Evolutionary conservation across 352 stramenopile genomes (phyloP), one percentile per base, ranked within the genome.

Genomic region (Thalassiosira mediterranea): DNA sequence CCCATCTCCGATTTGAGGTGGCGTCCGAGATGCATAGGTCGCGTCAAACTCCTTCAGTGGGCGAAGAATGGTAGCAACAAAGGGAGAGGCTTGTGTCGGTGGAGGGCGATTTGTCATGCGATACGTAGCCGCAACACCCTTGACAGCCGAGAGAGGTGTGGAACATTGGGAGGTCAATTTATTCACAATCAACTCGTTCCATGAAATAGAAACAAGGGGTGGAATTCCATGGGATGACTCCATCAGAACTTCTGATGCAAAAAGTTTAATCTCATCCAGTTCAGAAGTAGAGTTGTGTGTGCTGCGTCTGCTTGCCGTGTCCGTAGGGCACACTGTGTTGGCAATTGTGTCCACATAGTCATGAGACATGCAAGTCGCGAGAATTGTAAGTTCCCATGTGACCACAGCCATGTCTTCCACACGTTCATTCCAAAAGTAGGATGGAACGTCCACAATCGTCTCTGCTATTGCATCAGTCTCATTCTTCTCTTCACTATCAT

Each of bases 61-160:
- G 57, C 80, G 42, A 11, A 93, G 68, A 32, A 93, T 90, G 19
- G 80, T 87, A 1, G 54, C 49, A 10, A 91, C 81, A 72, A 91
- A 93, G 7, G 83, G 85, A 58, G 84, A 93, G 11, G 87, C 67
- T 49, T 89, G 79, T 3, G 76, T 88, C n/a, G 87, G 87, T 32
- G 87, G 80, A 23, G 87, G 87, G 28, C 87, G 83, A 67, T 91
- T 93, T 0, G 87, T 93, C 87, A 93, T 93, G 17, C 87, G 76
- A 61, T 93, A 93, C 0, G 85, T 93, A 15, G 85, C 87, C 25
- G 86, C 87, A 28, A 93, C 87, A 26, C 87, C 87, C 58, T 93
- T 93, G 1, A 93, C 87, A 44, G 85, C 84, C 13, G 77, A 80
- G 26, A 93, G 60, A 26, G 86, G 84, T 42, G 58, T 65, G 21